phyloP scores from a whole-genome alignment of 2,329 filamentous ascomycete species.

The Phialemoniopsis sp. region DNA sequence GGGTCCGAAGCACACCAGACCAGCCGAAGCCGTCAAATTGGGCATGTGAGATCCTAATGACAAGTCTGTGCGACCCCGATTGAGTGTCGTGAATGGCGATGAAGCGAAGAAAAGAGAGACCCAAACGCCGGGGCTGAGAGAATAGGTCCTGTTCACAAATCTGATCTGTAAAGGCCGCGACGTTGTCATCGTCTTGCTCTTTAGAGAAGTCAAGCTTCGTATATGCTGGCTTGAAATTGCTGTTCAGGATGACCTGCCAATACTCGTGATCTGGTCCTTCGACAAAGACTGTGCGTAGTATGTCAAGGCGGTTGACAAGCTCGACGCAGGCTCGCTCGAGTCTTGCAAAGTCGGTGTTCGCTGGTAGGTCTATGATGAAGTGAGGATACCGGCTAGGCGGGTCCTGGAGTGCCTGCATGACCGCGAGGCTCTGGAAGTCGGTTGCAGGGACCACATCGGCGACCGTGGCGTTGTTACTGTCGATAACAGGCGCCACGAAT shows the following conservation, averaged over 20 bases:
- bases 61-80: constrained; percentile 9
- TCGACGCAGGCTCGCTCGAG: constrained; percentile 13
- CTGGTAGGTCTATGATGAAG: constrained; percentile 12
- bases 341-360: constrained; percentile 5
- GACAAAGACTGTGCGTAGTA: constrained; percentile 16
- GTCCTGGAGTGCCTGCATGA: constrained; percentile 12
- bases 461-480: background rate
- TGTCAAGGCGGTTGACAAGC: constrained; percentile 13
- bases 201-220: constrained; percentile 7
- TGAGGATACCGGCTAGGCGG: constrained; percentile 16
- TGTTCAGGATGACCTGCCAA: constrained; percentile 15
- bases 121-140: constrained; percentile 3
- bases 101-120: constrained; percentile 13
- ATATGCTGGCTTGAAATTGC: constrained; percentile 11
- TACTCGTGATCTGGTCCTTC: constrained; percentile 10
- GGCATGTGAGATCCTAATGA: constrained; percentile 36
- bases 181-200: constrained; percentile 2
- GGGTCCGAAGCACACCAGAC: too few species aligned
- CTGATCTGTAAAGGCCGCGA: constrained; percentile 1
- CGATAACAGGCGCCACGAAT: too few species aligned
- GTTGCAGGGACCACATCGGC: constrained; percentile 16
- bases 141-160: background rate
- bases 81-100: constrained; percentile 10
- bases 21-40: constrained; percentile 36
- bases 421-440: constrained; percentile 16